Evolutionary conservation across 768 basidiomycete genomes (phyloP), one percentile per base, ranked within the genome.

Genomic region (Leccinum disarticulatum): DNA sequence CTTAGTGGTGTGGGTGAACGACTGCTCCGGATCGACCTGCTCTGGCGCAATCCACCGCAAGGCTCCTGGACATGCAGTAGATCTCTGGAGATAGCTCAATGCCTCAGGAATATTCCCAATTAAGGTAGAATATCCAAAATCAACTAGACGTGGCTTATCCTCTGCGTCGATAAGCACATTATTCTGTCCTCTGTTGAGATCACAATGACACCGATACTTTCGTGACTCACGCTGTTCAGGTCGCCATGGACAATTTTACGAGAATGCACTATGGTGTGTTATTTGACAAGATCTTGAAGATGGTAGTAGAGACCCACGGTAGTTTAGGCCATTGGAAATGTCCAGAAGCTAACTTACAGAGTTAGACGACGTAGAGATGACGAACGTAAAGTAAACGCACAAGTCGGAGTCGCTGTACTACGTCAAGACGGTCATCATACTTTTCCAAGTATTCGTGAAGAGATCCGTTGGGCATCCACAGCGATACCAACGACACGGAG

Each of bases 111-210:
- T n/a, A 13, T 51, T 28, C 27, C 49, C 49, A 14, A 30, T 25
- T 4, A 51, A 8, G 28, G 49, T n/a, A 51, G 49, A 28, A n/a
- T 51, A 51, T 51, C 50, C 50, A n/a, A 51, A 36, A 36, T 36
- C 35, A 6, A 36, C 36, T 36, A 36, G 36, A 11, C 36, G 36
- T 15, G 36, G 14, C 5, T 6, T 36, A 36, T 36, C 0, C 2
- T 35, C 31, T 14, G 9, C 43, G 14, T 53, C 57, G 4, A 58
- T 41, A 28, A 58, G 57, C 30, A 58, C 57, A 8, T 58, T 58
- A 1, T 58, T 53, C 52, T 58, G 15, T 22, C 3, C 1, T 27
- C 3, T 9, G 31, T 17, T 53, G 27, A 33, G 46, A 33, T 28
- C 15, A 28, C 10, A 4, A n/a, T 25, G 5, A n/a, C 35, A 36